Percentiles rank a stretch among this genome's conserved stretches.
phyloP scores from a whole-genome alignment of 2,329 filamentous ascomycete species.

The Aspergillus sp. region DNA sequence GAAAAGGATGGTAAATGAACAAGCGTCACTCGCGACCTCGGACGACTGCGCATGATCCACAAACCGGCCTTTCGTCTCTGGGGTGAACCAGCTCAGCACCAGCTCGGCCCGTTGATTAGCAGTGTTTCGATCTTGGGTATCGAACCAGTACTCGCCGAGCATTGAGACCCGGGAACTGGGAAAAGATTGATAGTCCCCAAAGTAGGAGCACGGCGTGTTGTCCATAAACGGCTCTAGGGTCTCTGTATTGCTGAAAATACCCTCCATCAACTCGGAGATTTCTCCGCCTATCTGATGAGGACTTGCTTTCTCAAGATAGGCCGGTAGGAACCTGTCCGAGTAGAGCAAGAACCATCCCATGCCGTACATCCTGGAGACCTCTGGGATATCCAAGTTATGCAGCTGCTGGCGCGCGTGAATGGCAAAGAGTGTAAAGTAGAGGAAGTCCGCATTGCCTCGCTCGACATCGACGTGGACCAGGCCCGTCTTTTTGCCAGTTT shows the following conservation, averaged over 20 bases:
- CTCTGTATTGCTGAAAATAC: no score
- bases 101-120: slow-evolving; percentile 1
- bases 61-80: background rate
- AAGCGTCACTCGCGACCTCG: background rate
- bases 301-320: background rate
- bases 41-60: background rate
- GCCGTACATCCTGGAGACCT: no score
- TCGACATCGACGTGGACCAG: background rate
- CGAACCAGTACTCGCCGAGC: background rate
- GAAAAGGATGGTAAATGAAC: background rate
- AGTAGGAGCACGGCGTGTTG: no score
- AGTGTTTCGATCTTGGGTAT: background rate
- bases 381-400: no score
- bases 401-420: background rate
- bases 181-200: background rate
- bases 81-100: slow-evolving; percentile 5
- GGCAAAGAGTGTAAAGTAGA: background rate
- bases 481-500: no score
- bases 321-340: background rate
- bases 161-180: background rate
- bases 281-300: background rate
- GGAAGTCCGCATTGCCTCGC: background rate
- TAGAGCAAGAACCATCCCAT: background rate
- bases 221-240: background rate
- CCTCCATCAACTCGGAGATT: no score